phyloP scores from a whole-genome alignment of 2,329 filamentous ascomycete genomes.

The Orbilia quercus region DNA sequence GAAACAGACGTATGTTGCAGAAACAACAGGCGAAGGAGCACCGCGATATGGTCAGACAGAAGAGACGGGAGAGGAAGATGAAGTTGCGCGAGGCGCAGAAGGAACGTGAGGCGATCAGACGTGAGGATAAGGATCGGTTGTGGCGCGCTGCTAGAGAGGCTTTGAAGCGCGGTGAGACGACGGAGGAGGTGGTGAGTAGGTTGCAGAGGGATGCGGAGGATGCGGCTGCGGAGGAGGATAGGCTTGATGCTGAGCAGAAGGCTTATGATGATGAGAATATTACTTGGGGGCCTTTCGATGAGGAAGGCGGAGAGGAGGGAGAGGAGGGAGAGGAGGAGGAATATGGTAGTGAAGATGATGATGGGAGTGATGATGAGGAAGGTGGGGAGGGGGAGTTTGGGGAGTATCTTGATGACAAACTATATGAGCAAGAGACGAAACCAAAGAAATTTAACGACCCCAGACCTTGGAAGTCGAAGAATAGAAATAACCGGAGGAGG shows the following conservation, averaged over 20 bases:
- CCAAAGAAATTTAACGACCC: not conserved
- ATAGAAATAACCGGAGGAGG: no score
- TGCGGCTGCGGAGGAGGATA: not conserved
- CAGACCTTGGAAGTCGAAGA: not conserved
- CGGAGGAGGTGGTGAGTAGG: slow-evolving; percentile 7
- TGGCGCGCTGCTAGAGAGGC: slow-evolving; percentile 37
- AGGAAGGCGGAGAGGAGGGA: slow-evolving; percentile 72
- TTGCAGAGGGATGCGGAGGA: slow-evolving; percentile 1
- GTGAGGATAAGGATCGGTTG: slow-evolving; percentile 28
- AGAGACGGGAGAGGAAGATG: slow-evolving; percentile 39
- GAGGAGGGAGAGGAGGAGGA: slow-evolving; percentile 72
- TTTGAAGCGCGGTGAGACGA: not conserved
- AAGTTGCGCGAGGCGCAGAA: slow-evolving; percentile 36
- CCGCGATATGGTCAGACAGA: slow-evolving; percentile 25
- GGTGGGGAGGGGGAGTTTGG: slow-evolving; percentile 13
- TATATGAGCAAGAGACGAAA: slow-evolving; percentile 8
- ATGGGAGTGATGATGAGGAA: slow-evolving; percentile 50
- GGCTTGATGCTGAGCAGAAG: not conserved
- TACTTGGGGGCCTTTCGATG: slow-evolving; percentile 1
- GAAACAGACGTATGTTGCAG: slow-evolving; percentile 43
- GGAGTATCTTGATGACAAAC: no score
- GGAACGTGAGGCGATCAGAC: slow-evolving; percentile 32
- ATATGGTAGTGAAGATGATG: slow-evolving; percentile 73
- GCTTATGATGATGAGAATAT: not conserved
- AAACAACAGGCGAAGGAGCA: slow-evolving; percentile 39